Evolutionary conservation across 345 rosid genomes (phyloP).

Genomic region (Limnanthes douglasii): DNA sequence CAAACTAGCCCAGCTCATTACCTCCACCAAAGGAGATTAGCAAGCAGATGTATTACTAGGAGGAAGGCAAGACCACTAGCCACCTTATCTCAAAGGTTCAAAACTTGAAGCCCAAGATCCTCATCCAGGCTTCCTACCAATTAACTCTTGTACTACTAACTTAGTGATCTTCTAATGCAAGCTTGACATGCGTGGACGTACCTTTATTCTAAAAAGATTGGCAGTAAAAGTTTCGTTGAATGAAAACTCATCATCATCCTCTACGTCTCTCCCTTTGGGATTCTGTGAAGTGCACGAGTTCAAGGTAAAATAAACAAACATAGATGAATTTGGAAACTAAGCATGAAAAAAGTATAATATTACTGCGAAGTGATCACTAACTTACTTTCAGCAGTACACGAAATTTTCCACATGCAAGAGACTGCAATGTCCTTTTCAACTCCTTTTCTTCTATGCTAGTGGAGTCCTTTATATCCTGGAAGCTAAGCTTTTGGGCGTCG

Average conservation of each 20-base stretch:
- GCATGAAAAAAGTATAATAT: neutral
- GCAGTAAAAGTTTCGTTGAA: slow-evolving; percentile 77
- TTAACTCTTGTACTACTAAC: too few species aligned
- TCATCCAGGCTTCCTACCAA: too few species aligned
- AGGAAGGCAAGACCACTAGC: too few species aligned
- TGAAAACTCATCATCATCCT: slow-evolving; percentile 71
- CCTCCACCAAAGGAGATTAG: too few species aligned
- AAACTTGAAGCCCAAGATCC: too few species aligned
- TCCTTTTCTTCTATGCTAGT: slow-evolving; percentile 95
- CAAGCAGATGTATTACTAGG: too few species aligned
- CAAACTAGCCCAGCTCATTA: too few species aligned
- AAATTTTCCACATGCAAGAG: slow-evolving; percentile 97
- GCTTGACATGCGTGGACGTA: slow-evolving; percentile 3
- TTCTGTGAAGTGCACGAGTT: too few species aligned
- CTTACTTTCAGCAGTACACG: slow-evolving; percentile 84
- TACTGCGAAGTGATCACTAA: neutral
- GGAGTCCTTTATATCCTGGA: slow-evolving; percentile 84
- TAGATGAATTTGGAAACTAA: neutral
- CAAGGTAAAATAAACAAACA: neutral
- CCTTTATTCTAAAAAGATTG: slow-evolving; percentile 87
- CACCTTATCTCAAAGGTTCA: too few species aligned
- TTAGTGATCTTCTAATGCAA: too few species aligned
- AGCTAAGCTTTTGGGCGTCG: slow-evolving; percentile 81
- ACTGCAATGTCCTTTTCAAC: slow-evolving; percentile 83
- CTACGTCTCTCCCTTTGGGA: slow-evolving; percentile 93